Conservation (phyloP, 2,329 filamentous ascomycete species). For the Microdochium nivale region DNA sequence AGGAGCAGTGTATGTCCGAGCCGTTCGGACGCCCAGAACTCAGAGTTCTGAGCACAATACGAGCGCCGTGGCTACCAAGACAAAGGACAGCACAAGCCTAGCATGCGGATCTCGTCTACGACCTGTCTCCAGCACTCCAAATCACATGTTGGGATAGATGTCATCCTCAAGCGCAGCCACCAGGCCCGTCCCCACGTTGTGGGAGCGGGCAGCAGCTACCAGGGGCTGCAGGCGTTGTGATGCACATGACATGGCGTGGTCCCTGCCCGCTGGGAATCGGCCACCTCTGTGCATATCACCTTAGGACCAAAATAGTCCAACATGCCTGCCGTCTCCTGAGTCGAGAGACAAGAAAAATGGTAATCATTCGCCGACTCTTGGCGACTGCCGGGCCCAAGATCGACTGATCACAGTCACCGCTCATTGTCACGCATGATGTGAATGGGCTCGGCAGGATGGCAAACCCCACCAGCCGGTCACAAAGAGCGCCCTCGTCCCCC, state of each 20-base stretch:
- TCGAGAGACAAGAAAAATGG: no score
- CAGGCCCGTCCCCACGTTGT: not conserved
- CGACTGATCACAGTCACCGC: not conserved
- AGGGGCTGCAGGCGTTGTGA: not conserved
- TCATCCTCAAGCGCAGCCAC: not conserved
- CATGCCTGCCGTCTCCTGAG: no score
- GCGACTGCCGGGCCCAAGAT: no score
- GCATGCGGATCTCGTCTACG: no score
- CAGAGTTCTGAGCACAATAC: no score
- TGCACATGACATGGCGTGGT: not conserved
- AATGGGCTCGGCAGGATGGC: not conserved
- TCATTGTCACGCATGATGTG: not conserved
- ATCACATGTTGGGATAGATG: no score
- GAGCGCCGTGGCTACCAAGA: no score
- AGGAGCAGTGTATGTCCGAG: no score
- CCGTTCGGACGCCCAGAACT: no score
- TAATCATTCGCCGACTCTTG: no score
- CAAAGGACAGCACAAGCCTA: no score
- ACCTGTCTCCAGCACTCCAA: no score
- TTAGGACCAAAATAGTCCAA: not conserved
- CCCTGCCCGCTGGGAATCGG: not conserved
- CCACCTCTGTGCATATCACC: not conserved
- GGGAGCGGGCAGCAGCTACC: not conserved
- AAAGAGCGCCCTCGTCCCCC: not conserved
- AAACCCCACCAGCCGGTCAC: not conserved